Percentiles rank a stretch among this genome's conserved stretches.
Evolutionary conservation across 2,329 filamentous ascomycete genomes (phyloP).

Genomic region (Fusarium sp.): DNA sequence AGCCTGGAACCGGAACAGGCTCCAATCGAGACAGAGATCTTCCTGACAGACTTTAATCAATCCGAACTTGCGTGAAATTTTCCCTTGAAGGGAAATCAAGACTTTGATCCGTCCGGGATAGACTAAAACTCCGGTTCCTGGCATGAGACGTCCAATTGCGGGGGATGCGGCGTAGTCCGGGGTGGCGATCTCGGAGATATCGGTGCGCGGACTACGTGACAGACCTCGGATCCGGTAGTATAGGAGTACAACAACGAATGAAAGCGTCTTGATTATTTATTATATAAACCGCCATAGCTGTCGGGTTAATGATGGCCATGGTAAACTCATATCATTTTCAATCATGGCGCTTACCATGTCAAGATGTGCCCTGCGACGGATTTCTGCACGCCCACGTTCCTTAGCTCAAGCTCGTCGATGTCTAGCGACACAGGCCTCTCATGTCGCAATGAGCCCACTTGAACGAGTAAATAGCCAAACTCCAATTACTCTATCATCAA

Average conservation of each 20-base stretch:
- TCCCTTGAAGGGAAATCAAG: slow-evolving; percentile 12
- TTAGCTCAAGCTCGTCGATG: neutral
- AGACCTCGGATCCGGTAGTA: neutral
- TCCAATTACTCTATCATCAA: neutral
- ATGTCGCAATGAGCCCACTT: slow-evolving; percentile 38
- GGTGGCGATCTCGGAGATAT: neutral
- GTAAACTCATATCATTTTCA: neutral
- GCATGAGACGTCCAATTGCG: neutral
- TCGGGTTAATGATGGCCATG: too few species aligned
- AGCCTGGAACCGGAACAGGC: neutral
- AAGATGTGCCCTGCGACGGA: neutral
- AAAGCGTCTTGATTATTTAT: neutral
- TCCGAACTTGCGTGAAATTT: slow-evolving; percentile 31
- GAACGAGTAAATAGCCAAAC: slow-evolving; percentile 15
- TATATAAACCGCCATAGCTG: too few species aligned
- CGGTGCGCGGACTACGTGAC: slow-evolving; percentile 9
- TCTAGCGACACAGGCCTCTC: slow-evolving; percentile 10
- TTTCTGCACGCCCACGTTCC: neutral
- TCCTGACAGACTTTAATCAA: slow-evolving; percentile 24
- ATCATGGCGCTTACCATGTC: slow-evolving; percentile 1
- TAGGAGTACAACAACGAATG: neutral
- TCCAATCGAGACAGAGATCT: too few species aligned
- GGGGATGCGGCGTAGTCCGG: slow-evolving; percentile 7
- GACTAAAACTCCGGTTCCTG: neutral
- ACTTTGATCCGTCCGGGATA: neutral